Percentiles rank a stretch among this genome's conserved stretches.
These are phyloP conservation scores for Colletotrichum tanaceti DNA, from an alignment of 2,329 filamentous ascomycete species.

Conservation along the genomic window DNA sequence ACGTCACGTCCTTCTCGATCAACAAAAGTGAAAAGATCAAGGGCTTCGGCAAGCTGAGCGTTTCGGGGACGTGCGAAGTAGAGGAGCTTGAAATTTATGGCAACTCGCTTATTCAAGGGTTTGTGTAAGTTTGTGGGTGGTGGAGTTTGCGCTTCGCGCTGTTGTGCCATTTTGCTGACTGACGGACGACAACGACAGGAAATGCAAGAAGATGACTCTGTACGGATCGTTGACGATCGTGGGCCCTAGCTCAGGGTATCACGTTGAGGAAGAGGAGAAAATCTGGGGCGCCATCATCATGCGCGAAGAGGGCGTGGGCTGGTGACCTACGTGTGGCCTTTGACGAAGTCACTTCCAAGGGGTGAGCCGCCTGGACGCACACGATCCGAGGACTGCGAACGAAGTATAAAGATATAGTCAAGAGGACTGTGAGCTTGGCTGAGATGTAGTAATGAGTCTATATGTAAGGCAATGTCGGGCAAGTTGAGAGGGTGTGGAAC, in stretches of 20 bases:
- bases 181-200: constrained; percentile 43
- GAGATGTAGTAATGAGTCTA: background rate
- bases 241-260: constrained; percentile 57
- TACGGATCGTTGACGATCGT: constrained; percentile 61
- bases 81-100: constrained; percentile 61
- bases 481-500: too few species aligned
- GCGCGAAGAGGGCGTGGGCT: constrained; percentile 55
- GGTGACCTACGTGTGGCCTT: constrained; percentile 45
- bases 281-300: constrained; percentile 57
- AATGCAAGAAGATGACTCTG: constrained; percentile 57
- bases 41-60: constrained; percentile 59
- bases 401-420: too few species aligned
- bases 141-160: constrained; percentile 6
- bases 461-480: background rate
- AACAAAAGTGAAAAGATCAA: constrained; percentile 58
- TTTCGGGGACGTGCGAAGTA: constrained; percentile 57
- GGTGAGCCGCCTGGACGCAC: too few species aligned
- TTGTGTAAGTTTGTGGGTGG: constrained; percentile 50
- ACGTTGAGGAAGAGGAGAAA: constrained; percentile 56
- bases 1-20: background rate
- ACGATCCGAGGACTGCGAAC: background rate
- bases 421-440: background rate
- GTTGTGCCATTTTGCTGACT: constrained; percentile 30
- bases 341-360: background rate
- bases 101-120: constrained; percentile 58